Percentiles rank a stretch among this genome's conserved stretches.
Conservation (phyloP, 805 yeast genomes). For the Torulaspora franciscae region DNA sequence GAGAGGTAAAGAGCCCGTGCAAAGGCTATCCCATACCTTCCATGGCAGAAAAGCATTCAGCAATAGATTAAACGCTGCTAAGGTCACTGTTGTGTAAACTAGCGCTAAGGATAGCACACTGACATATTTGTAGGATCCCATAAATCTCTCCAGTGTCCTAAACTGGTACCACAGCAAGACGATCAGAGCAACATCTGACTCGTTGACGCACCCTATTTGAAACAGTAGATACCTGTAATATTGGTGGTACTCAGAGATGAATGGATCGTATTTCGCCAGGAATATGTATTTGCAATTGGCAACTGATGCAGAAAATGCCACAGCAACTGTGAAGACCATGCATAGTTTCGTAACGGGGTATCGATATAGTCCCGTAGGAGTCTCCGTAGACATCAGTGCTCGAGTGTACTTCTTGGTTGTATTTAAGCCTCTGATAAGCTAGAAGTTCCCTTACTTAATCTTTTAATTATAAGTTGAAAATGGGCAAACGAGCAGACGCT, state of each 20-base stretch:
- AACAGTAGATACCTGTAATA: constrained; percentile 50
- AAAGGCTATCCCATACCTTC: constrained; percentile 39
- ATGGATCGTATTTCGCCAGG: constrained; percentile 40
- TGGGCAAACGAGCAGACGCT: neutral
- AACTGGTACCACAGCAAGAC: constrained; percentile 47
- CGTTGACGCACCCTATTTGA: constrained; percentile 53
- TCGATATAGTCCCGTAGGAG: constrained; percentile 21
- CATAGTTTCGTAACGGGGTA: constrained; percentile 31
- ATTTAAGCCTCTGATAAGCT: neutral
- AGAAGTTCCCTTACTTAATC: neutral
- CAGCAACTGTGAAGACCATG: constrained; percentile 25
- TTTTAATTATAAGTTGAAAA: neutral
- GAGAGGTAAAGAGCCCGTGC: constrained; percentile 43
- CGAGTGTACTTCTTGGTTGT: neutral
- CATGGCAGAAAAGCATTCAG: constrained; percentile 33
- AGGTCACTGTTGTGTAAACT: constrained; percentile 44
- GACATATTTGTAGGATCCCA: constrained; percentile 52
- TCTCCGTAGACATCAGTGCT: constrained; percentile 19
- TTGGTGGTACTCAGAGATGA: constrained; percentile 49
- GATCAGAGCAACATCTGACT: constrained; percentile 49
- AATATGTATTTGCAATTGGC: constrained; percentile 29
- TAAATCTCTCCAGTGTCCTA: constrained; percentile 52
- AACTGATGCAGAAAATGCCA: constrained; percentile 30
- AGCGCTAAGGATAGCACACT: constrained; percentile 43
- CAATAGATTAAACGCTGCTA: constrained; percentile 35